Conservation (phyloP, 257 asterid genomes). For the Vinca minor region DNA sequence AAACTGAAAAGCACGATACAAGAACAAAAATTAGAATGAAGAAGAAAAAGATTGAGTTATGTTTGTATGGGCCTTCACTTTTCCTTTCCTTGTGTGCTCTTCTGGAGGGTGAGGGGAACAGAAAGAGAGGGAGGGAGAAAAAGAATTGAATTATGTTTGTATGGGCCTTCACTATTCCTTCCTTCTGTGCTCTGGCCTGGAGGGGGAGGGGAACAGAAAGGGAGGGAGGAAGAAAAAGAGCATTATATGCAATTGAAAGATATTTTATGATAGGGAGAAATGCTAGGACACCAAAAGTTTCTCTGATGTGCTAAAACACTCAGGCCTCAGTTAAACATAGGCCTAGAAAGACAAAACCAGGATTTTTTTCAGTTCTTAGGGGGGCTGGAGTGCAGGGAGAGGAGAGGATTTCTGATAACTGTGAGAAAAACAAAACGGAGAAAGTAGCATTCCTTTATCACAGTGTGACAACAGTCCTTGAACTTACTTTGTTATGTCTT, state of each 20-base stretch:
- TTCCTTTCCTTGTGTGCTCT: neutral
- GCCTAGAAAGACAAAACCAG: neutral
- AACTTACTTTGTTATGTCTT: conserved; percentile 71
- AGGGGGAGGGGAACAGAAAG: neutral
- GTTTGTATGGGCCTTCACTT: neutral
- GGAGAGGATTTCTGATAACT: no score
- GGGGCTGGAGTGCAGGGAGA: no score
- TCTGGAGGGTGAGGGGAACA: no score
- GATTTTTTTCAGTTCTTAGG: neutral
- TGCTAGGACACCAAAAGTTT: no score
- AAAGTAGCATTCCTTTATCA: neutral
- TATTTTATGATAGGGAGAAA: no score
- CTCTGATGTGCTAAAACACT: no score
- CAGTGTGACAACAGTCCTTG: no score
- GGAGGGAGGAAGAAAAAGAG: neutral
- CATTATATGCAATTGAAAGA: neutral
- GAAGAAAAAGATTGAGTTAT: no score
- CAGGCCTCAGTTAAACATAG: no score
- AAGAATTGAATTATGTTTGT: no score
- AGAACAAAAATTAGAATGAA: neutral
- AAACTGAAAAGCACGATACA: neutral
- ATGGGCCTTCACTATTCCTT: neutral
- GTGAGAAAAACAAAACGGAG: no score
- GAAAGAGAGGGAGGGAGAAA: neutral
- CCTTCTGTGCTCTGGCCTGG: neutral